Base-by-base conservation (phyloP, 2,329 filamentous ascomycete genomes). In the Sporothrix pseudoabietina region DNA sequence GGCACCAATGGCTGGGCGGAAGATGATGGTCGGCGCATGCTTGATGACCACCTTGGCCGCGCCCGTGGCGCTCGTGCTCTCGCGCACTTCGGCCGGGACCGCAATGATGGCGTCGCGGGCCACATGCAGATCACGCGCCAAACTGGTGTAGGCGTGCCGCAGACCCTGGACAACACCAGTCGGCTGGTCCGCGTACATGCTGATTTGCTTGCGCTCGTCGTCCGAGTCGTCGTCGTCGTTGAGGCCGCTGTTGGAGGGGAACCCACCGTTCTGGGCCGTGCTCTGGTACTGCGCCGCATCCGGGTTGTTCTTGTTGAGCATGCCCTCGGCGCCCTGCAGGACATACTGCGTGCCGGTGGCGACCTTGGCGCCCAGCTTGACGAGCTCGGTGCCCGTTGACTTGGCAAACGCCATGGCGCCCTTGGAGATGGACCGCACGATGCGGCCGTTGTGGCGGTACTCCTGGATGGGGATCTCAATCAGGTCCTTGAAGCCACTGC, bases 291-390 rank as follows among this genome's bases (percentile, higher is more conserved):
- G 70, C 41, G 81, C 81, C 16, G 74, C 76, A 9, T 74, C 76
- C 16, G 81, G 79, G 12, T 81, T 47, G 81, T 68, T 82, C 81
- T 77, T 84, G 84, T 71, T 85, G 54, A 98, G 86, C 75, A 98
- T 86, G 22, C 89, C 92, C 81, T 99, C 97, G 0, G 94, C 94
- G 22, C 92, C 92, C 79, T 97, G 92, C 1, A 99, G 87, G 19
- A 94, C 90, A n/a, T 92, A 96, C 79, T 98, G 96, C 3, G 97
- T 97, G 47, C 96, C 96, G 69, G 98, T 93, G 0, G 95, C 95
- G 69, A 98, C 85, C 81, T 98, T 98, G 63, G 96, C 96, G 14
- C 96, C 95, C 0, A 99, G 86, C 78, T 96, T 96, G 76, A 97
- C 92, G n/a, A 98, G 87, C 79, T 98, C 96, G 0, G 92, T 97